Base-by-base conservation (phyloP, 495 filamentous ascomycete genomes). In the Annulohypoxylon maeteangense region DNA sequence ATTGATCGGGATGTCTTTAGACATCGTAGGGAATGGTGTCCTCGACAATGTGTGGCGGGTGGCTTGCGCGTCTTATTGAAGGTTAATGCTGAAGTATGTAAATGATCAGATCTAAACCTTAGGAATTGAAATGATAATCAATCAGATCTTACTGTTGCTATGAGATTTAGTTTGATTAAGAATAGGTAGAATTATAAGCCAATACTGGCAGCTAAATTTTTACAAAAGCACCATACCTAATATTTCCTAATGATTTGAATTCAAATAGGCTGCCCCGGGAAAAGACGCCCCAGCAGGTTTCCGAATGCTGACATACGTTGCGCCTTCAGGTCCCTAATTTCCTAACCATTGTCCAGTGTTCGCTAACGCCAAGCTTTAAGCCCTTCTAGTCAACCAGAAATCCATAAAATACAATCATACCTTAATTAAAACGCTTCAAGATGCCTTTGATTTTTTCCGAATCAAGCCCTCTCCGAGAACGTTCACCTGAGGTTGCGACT, bases 361-460 rank as follows among this genome's bases (percentile, higher is more conserved):
- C 62, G 74, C 60, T 42, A 68, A 64, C 64, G 59, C 69, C 64
- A 25, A 10, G 51, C 32, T 7, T 32, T 48, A n/a, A 34, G 50
- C 29, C 29, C 3, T 20, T 57, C 54, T 32, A 7, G 45, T 12
- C 40, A 2, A 40, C 31, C 12, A 20, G 20, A 42, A 25, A 50
- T 32, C 16, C 23, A 16, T 23, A 42, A 27, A 45, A 59, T 34
- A 1, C 7, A 36, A 55, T 27, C 8, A 4, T 40, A 8, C 8
- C 8, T 4, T 10, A 20, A 42, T 5, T 12, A 68, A 58, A 6
- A 42, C 22, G 44, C 23, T 18, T 67, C 32, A 72, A 57, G 55
- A 50, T 29, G 40, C 18, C 20, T 91, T 93, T 23, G 84, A 81
- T 76, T 91, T 93, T 76, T 90, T 94, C 66, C 89, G 81, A 29